phyloP scores from a whole-genome alignment of 2,329 filamentous ascomycete species.

The Ambrosiella xylebori region DNA sequence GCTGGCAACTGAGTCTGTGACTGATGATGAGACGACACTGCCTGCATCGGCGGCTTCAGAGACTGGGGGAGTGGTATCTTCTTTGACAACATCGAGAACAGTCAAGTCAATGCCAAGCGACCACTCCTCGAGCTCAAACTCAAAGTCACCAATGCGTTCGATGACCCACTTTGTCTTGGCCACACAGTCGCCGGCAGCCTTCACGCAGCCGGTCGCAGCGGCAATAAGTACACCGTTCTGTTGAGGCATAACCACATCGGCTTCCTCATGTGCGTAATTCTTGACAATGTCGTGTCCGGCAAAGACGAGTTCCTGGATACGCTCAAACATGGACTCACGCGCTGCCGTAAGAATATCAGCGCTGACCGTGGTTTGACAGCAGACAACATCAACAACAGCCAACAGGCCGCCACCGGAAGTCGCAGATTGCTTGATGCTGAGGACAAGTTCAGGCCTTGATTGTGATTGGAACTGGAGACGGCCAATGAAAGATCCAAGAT shows the following conservation, averaged over 20 bases:
- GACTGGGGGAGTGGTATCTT: constrained; percentile 16
- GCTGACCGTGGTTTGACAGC: constrained; percentile 54
- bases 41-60: constrained; percentile 15
- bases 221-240: constrained; percentile 59
- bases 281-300: constrained; percentile 66
- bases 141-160: constrained; percentile 79
- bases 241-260: constrained; percentile 64
- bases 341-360: constrained; percentile 50
- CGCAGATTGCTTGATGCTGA: constrained; percentile 70
- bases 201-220: constrained; percentile 74
- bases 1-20: not conserved
- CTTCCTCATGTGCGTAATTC: constrained; percentile 48
- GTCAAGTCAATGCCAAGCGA: constrained; percentile 38
- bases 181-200: constrained; percentile 79
- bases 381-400: constrained; percentile 65
- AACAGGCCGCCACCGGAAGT: constrained; percentile 65
- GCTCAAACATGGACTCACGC: constrained; percentile 60
- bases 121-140: constrained; percentile 51
- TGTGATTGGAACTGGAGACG: constrained; percentile 80
- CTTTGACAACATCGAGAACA: constrained; percentile 28
- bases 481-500: constrained; percentile 85
- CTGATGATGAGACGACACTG: constrained; percentile 9
- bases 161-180: constrained; percentile 72
- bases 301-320: constrained; percentile 62
- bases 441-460: constrained; percentile 64